These are phyloP conservation scores for Fusarium zealandicum DNA, from an alignment of 2,329 filamentous ascomycete genomes.

Conservation along the genomic window DNA sequence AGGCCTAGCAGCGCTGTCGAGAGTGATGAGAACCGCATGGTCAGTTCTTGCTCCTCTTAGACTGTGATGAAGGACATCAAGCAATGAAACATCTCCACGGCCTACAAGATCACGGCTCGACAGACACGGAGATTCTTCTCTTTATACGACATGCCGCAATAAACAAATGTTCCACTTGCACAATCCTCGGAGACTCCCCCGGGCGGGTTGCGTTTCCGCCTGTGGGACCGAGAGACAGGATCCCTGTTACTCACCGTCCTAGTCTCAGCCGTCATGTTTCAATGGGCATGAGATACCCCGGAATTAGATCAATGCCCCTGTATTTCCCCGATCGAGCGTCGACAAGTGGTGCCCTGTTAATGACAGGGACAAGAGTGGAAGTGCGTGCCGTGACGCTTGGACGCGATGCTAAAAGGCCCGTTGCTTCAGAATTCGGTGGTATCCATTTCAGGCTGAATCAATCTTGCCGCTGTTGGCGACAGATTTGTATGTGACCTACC, in stretches of 20 bases:
- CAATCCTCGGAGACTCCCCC: neutral
- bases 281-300: slow-evolving; percentile 11
- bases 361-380: slow-evolving; percentile 4
- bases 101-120: too few species aligned
- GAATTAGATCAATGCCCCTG: slow-evolving; percentile 3
- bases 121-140: slow-evolving; percentile 3
- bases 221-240: slow-evolving; percentile 24
- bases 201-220: neutral
- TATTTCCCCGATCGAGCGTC: slow-evolving; percentile 20
- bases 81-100: too few species aligned
- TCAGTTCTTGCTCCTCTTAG: neutral
- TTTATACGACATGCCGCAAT: slow-evolving; percentile 8
- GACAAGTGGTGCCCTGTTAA: slow-evolving; percentile 6
- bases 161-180: neutral
- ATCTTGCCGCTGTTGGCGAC: neutral
- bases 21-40: slow-evolving; percentile 33
- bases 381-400: slow-evolving; percentile 9
- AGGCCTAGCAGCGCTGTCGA: slow-evolving; percentile 29
- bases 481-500: neutral
- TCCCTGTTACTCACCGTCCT: slow-evolving; percentile 25
- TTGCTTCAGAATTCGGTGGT: slow-evolving; percentile 28
- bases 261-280: slow-evolving; percentile 18
- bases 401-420: slow-evolving; percentile 1
- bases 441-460: neutral
- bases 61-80: neutral